Evolutionary conservation across 257 asterid species (phyloP), one percentile per base, ranked within the genome.

Genomic region (Gardenia jasminoides): DNA sequence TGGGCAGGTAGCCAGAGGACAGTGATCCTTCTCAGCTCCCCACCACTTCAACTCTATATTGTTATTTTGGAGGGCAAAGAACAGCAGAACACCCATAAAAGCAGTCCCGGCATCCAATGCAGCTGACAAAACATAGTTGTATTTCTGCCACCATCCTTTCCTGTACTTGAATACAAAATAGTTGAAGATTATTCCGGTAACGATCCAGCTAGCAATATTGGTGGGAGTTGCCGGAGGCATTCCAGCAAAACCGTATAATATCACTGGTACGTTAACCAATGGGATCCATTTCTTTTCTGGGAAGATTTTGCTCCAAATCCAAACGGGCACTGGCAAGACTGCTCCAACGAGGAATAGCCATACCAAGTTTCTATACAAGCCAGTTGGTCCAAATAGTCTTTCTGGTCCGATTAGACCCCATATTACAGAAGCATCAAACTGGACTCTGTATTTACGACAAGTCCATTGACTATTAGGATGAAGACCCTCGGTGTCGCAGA

Each of bases 151-250:
- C 90, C 93, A 86, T 13, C 81, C 75, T 82, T 85, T 87, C 24
- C 86, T 50, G 84, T 87, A 87, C 47, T 87, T 83, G 47, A 74
- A 92, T 8, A 85, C 58, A 24, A 90, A 88, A 0, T 89, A 50
- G 70, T 91, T 90, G 75, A 88, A 86, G 52, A 78, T 79, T 5
- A 88, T 33, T 5, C 91, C 98, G 0, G 77, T 85, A 0, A 77
- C 50, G 1, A 92, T 88, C 97, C 97, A 94, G 88, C 91, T 90
- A 0, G 87, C 84, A 76, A 72, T 90, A 86, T 94, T 94, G n/a
- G 93, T 88, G 0, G 98, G 83, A 13, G 92, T 83, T 1, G 97
- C 94, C 0, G 97, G 98, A 0, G 98, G 96, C 93, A 94, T 88
- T 3, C 41, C 31, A 28, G 76, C 76, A 0, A 90, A 82, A 10